Base-by-base conservation (phyloP, 768 basidiomycete species). In the Kwoniella newhampshirensis region DNA sequence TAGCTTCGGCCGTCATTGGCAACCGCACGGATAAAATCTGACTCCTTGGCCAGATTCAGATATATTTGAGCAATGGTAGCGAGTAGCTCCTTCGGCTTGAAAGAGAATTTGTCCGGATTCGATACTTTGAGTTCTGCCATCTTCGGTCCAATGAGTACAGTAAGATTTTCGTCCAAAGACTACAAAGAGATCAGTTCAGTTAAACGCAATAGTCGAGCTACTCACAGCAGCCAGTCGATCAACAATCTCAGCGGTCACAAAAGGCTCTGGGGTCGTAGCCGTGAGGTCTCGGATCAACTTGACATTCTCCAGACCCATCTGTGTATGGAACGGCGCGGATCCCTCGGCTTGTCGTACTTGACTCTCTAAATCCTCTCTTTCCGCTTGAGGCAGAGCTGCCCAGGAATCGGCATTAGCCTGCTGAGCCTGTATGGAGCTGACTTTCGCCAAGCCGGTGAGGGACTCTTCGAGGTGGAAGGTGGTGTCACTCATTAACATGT, bases 401-500 rank as follows among this genome's bases (percentile, higher is more conserved):
- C 91, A 99, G 0, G 82, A 78, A 2, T 76, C 81, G 50, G 81
- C 80, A 75, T 92, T 83, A 42, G 84, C 85, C 87, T 93, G 94
- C 73, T 93, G 88, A 0, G 79, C 78, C 74, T 94, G 87, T 47
- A 97, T 86, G 57, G 83, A 85, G 74, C 88, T 85, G 62, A 99
- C 96, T 71, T 94, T 89, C 11, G 85, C 81, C 48, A 99, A 81
- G 62, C 93, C 89, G 66, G 85, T 85, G 45, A 98, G 81, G 8
- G 91, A 94, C 70, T 99, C 96, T 74, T 98, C 92, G 83, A 99
- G 86, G 50, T 97, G 87, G 77, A 92, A 98, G 8, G 94, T 98
- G 52, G 94, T 91, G 68, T 99, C 96, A 81, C 96, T 97, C 80
- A 98, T 96, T 85, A 98, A 88, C 67, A 97, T 81, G 78, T 99